Evolutionary conservation across 2,329 filamentous ascomycete species (phyloP).

Genomic region (Cercospora beticola): DNA sequence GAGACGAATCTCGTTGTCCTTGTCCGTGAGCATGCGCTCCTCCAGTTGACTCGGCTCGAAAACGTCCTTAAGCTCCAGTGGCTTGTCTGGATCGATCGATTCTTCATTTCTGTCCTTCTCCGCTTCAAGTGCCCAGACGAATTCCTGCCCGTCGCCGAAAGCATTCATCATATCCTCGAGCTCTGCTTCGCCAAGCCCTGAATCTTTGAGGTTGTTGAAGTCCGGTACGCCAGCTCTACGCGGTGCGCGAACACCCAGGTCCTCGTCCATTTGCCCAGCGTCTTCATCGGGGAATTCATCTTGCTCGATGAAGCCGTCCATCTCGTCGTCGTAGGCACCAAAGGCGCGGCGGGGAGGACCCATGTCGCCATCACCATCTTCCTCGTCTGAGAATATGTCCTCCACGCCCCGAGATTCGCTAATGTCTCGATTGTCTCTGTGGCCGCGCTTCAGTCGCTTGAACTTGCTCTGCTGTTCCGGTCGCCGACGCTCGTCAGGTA

Average conservation of each 20-base stretch:
- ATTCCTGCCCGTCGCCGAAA: conserved; percentile 93
- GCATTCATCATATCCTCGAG: conserved; percentile 95
- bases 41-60: conserved; percentile 94
- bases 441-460: conserved; percentile 93
- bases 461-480: conserved; percentile 74
- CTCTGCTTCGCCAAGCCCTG: conserved; percentile 82
- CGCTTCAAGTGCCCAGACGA: conserved; percentile 87
- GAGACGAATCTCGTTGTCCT: conserved; percentile 86
- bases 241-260: conserved; percentile 83
- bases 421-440: conserved; percentile 66
- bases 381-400: conserved; percentile 94
- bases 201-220: conserved; percentile 65
- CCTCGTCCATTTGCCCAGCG: conserved; percentile 73
- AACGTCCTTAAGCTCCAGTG: conserved; percentile 91
- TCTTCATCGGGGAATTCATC: conserved; percentile 88
- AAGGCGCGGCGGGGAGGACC: conserved; percentile 44
- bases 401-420: conserved; percentile 71
- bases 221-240: conserved; percentile 66
- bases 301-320: conserved; percentile 93
- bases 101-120: conserved; percentile 82
- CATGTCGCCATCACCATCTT: conserved; percentile 62
- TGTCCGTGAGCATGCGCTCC: conserved; percentile 92
- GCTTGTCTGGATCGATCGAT: conserved; percentile 73
- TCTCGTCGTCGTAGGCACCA: conserved; percentile 69
- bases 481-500: conserved; percentile 66